Conservation (phyloP, 2,329 filamentous ascomycete genomes). For the Talaromyces sp. region DNA sequence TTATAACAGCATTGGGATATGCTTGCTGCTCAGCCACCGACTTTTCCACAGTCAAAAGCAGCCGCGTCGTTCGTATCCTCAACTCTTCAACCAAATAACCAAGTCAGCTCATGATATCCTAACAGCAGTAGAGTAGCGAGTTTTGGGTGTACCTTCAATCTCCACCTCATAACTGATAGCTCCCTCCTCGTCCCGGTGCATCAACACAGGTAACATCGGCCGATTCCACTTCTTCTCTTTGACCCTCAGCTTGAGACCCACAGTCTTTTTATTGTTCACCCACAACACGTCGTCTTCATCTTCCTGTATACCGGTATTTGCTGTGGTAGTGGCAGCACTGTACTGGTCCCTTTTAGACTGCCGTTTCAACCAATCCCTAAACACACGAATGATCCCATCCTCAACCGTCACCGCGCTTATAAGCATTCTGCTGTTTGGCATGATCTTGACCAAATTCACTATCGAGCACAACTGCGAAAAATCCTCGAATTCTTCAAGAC, state of each 20-base stretch:
- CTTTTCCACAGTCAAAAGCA: conserved; percentile 65
- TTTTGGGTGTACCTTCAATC: conserved; percentile 60
- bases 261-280: conserved; percentile 60
- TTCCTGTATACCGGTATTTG: background rate
- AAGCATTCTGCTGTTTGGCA: conserved; percentile 60
- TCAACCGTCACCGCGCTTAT: conserved; percentile 63
- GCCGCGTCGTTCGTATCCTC: conserved; percentile 60
- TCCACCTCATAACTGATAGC: conserved; percentile 67
- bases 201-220: conserved; percentile 51
- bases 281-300: conserved; percentile 56
- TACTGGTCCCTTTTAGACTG: conserved; percentile 26
- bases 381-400: conserved; percentile 67
- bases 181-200: conserved; percentile 60
- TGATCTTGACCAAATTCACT: conserved; percentile 65
- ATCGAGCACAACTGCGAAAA: conserved; percentile 72
- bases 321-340: background rate
- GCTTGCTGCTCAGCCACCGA: conserved; percentile 59
- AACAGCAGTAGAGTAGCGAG: background rate
- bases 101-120: background rate
- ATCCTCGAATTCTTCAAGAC: conserved; percentile 65
- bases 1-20: conserved; percentile 59
- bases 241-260: conserved; percentile 68
- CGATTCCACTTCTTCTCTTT: conserved; percentile 48
- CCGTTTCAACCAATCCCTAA: conserved; percentile 66
- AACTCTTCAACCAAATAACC: conserved; percentile 54